phyloP scores from a whole-genome alignment of 495 filamentous ascomycete species.

The Pyronema domesticum region DNA sequence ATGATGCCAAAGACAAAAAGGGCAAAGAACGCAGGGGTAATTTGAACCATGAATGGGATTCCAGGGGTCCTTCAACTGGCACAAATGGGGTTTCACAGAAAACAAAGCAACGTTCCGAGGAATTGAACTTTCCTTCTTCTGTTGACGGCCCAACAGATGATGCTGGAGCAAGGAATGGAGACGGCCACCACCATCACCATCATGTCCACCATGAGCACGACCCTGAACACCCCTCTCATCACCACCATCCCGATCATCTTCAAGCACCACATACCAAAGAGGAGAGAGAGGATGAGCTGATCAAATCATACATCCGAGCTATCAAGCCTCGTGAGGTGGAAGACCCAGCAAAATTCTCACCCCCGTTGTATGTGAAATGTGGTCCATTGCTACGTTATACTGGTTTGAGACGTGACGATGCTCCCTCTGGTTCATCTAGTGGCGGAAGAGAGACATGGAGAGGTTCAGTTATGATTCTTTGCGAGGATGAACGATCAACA shows the following conservation, averaged over 20 bases:
- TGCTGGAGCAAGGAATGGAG: neutral
- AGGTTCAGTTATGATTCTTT: slow-evolving; percentile 87
- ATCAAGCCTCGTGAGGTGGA: slow-evolving; percentile 19
- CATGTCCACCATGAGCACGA: slow-evolving; percentile 4
- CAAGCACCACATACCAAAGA: slow-evolving; percentile 9
- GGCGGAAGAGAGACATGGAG: slow-evolving; percentile 63
- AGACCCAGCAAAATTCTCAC: slow-evolving; percentile 57
- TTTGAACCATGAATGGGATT: neutral
- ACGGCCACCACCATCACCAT: slow-evolving; percentile 3
- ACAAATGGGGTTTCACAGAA: neutral
- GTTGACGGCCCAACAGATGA: slow-evolving; percentile 2
- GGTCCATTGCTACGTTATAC: slow-evolving; percentile 79
- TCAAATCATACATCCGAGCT: slow-evolving; percentile 19
- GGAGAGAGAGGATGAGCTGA: slow-evolving; percentile 15
- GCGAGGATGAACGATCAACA: slow-evolving; percentile 58
- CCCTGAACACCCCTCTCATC: slow-evolving; percentile 2
- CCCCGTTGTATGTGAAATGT: slow-evolving; percentile 67
- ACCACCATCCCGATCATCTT: slow-evolving; percentile 1
- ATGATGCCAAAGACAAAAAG: neutral
- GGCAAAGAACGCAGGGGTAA: neutral
- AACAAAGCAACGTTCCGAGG: neutral
- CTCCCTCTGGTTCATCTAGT: slow-evolving; percentile 23
- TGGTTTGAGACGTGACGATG: slow-evolving; percentile 46
- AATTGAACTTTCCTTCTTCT: neutral
- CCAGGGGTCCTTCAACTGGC: neutral